Evolutionary conservation across 257 asterid species (phyloP), one percentile per base, ranked within the genome.

Genomic region (Prunella vulgaris): DNA sequence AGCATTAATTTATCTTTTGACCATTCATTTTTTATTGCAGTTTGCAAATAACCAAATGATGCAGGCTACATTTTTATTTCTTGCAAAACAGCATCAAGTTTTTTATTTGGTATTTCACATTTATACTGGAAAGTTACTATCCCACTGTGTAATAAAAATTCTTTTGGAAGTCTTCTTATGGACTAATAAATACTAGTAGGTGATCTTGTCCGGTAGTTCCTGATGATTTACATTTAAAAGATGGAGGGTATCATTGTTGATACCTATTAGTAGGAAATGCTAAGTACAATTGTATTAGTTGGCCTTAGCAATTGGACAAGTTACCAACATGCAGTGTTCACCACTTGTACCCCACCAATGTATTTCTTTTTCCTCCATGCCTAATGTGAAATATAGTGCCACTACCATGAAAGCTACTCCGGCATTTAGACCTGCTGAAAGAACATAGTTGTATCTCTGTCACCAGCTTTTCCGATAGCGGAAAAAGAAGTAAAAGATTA

Each of bases 401-500:
- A 90, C 90, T 2, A 87, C 93, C 98, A 93, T 93, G 91, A 93
- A 93, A 68, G 97, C 98, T 21, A 90, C 95, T 57, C 98, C 98
- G 7, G 97, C 97, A 77, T 93, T 96, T 20, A 93, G 77, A 46
- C 89, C 98, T 3, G 96, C 97, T 7, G 97, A 90, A 42, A 93
- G 88, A 60, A 92, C 80, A 60, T 92, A 90, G 71, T 92, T 92
- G 80, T 92, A 92, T 77, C 97, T 87, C 69, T 90, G 96, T 96
- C 98, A 88, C 98, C 98, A 90, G 32, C 58, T 61, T 62, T 90
- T 93, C 22, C 96, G 81, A 60, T 90, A 90, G 14, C 92, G 89
- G 76, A 93, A 90, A 54, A 93, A 93, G 72, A 76, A 90, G 85
- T 93, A 90, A 88, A 93, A 93, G 46, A 88, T 82, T 15, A 93